A percentile compares a stretch with the other conserved stretches of the same genome.
phyloP scores from a whole-genome alignment of 2,329 filamentous ascomycete genomes.

The Diplocarpon rosae region DNA sequence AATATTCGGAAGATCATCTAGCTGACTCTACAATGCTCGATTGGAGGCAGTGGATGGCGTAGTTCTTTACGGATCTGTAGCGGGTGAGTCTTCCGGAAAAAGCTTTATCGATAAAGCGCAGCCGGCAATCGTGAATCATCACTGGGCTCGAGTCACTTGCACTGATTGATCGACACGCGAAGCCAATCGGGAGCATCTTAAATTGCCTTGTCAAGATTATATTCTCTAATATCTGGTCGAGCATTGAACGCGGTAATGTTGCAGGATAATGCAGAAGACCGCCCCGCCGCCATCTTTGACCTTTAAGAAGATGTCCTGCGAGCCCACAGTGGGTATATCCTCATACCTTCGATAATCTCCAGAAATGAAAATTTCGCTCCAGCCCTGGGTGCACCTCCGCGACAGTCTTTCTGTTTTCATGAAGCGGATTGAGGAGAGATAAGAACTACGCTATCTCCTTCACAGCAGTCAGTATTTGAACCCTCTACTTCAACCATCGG shows the following conservation, averaged over 20 bases:
- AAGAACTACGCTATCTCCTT: constrained; percentile 63
- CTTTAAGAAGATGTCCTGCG: too few species aligned
- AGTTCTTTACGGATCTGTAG: neutral
- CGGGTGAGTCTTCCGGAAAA: constrained; percentile 16
- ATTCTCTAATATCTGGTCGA: too few species aligned
- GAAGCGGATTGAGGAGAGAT: constrained; percentile 43
- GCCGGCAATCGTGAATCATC: constrained; percentile 16
- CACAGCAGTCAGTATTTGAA: constrained; percentile 13
- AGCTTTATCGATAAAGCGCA: constrained; percentile 25
- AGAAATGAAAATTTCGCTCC: too few species aligned
- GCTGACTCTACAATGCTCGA: neutral
- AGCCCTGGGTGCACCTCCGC: too few species aligned
- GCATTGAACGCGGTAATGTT: too few species aligned
- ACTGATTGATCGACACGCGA: neutral
- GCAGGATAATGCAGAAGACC: too few species aligned
- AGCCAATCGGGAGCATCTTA: neutral
- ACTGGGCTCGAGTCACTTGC: constrained; percentile 12
- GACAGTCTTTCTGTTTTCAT: constrained; percentile 9
- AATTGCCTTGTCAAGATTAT: neutral
- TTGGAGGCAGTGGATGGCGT: neutral
- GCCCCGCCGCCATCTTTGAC: too few species aligned
- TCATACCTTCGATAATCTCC: too few species aligned
- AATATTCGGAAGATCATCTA: constrained; percentile 17
- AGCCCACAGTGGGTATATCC: too few species aligned
- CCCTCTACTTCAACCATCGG: neutral